Evolutionary conservation across 148 eudicot genomes (phyloP), one percentile per base, ranked within the genome.

Genomic region (Rhododendron griersonianum): DNA sequence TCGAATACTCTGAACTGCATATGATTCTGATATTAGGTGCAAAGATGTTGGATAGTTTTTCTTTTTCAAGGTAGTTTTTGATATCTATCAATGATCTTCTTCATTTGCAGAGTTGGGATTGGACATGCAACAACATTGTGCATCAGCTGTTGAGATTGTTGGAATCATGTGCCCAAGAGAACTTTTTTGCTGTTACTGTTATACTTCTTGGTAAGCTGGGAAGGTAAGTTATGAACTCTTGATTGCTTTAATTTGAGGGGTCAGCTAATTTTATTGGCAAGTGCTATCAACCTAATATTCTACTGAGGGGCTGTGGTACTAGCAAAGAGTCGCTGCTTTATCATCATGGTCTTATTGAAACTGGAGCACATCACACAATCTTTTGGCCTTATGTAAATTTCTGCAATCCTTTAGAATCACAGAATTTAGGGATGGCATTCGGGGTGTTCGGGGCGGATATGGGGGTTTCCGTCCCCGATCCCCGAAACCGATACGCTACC

Each of bases 161-260:
- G 87, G 94, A 92, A 83, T 87, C 88, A 51, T 89, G 88, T 84
- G 76, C 82, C 78, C 86, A 14, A 45, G 91, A 89, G 79, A 53
- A 47, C 74, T 77, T 83, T 47, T 87, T 88, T 75, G 77, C 90
- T 86, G 90, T 90, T 82, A 85, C 91, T 80, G 80, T 91, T 84
- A 23, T 88, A 59, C 91, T 93, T 86, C 90, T 96, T 21, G 94
- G 95, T 83, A 89, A 93, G 83, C 80, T 96, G 50, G 99, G 98
- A 75, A 95, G 95, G 98, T 94, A 86, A 88, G 76, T 41, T 69
- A 30, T 30, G 39, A 69, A 69, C 37, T 28, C 75, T 4, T 28
- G 75, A 30, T 69, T 69, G 75, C 75, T 28, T 65, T 28, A 69
- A 65, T 69, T 69, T 28, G 75, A 30, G 75, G 37, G 75, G 75